Base-by-base conservation (phyloP, 495 filamentous ascomycete species). In the Podospora pseudoanserina region DNA sequence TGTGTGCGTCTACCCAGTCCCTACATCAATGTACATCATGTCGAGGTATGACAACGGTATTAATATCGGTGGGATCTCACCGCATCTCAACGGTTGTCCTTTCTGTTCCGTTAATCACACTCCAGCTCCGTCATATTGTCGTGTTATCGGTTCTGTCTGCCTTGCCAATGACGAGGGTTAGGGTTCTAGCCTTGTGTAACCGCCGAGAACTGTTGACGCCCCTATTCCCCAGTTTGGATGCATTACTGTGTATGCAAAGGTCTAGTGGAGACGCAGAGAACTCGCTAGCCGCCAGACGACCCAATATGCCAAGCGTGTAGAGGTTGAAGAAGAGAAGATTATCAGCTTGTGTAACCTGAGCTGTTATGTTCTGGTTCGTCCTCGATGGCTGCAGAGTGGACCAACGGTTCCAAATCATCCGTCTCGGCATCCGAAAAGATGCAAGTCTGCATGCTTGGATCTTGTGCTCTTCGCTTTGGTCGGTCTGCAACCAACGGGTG, bases 341-440 rank as follows among this genome's bases (percentile, higher is more conserved):
- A 13, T 13, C 9, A 16, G 39, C 9, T 13, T 49, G 39, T 49
- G 39, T 49, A 49, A 49, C 39, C 39, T 13, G 39, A 49, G 39
- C 15, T 49, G 4, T 49, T 13, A 6, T 13, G 7, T 13, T 49
- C 39, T 49, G 39, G 39, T 49, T 49, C 15, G 39, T 49, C 39
- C 39, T 49, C 39, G 2, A 3, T 18, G 13, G 39, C 39, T 49
- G 39, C 15, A 49, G 15, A 16, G 39, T 49, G 39, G 39, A 16
- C 39, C 39, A 49, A 49, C 39, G 9, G 39, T 49, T 49, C 39
- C 23, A 58, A 20, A 20, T 67, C 66, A 57, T 55, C 66, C 66
- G 66, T 67, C 66, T 67, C 60, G 66, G 66, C 13, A 39, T 67
- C 66, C 66, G 66, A 63, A 26, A 18, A 18, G 20, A 39, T 34